Percentiles rank a stretch among this genome's conserved stretches.
phyloP scores from a whole-genome alignment of 116 monocot species.

The Phalaenopsis hybrid region DNA sequence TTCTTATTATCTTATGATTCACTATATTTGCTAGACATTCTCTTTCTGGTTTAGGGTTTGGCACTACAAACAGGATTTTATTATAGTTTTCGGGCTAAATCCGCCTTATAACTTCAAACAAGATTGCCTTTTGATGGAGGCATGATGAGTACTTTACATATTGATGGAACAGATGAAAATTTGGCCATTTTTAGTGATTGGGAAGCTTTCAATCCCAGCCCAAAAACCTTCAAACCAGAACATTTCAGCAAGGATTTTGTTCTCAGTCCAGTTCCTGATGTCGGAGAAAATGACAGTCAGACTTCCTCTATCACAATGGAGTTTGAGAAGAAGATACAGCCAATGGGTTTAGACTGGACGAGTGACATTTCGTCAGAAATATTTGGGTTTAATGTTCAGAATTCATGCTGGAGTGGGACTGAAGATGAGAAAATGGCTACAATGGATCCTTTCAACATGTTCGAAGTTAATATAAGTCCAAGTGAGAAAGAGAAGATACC shows the following conservation, averaged over 20 bases:
- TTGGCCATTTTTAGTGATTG: conserved; percentile 32
- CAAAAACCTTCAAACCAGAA: conserved; percentile 36
- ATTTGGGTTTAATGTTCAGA: conserved; percentile 13
- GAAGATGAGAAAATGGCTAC: conserved; percentile 55
- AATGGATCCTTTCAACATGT: conserved; percentile 32
- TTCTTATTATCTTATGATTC: too few relatives aligned
- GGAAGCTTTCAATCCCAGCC: conserved; percentile 42
- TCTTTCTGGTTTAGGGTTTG: too few relatives aligned
- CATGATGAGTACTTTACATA: neutral
- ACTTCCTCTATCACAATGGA: neutral
- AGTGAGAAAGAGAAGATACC: neutral
- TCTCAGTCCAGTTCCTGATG: conserved; percentile 22
- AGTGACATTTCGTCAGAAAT: conserved; percentile 7
- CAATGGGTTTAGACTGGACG: neutral
- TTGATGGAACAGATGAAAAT: conserved; percentile 27
- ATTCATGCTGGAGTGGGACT: conserved; percentile 22
- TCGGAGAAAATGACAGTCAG: conserved; percentile 12
- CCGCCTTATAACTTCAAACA: too few relatives aligned
- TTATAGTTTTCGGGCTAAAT: too few relatives aligned
- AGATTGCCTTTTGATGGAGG: too few relatives aligned
- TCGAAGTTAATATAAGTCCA: too few relatives aligned
- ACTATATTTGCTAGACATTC: too few relatives aligned
- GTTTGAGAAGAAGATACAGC: conserved; percentile 13
- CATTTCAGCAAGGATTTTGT: conserved; percentile 37
- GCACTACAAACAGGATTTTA: too few relatives aligned